Conservation (phyloP, 352 stramenopile genomes). For the Thraustochytrium sp. region DNA sequence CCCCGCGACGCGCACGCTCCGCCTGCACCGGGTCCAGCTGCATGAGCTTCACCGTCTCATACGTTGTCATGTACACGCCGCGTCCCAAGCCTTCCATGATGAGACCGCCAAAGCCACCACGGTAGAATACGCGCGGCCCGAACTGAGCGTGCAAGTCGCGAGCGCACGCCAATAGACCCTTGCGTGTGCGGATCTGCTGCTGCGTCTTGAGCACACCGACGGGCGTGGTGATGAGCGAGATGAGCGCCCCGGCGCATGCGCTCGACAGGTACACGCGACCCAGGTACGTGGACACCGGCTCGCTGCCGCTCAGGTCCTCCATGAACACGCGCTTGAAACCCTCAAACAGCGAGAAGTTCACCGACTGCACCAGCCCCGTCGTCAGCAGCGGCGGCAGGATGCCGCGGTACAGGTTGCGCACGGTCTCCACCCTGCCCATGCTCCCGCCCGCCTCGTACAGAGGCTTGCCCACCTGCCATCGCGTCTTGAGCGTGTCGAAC, state of each 20-base stretch:
- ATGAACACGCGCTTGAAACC: neutral
- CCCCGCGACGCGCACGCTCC: neutral
- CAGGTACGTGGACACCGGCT: neutral
- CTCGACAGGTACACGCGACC: neutral
- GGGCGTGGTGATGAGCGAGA: neutral
- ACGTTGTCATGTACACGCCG: slow-evolving; percentile 17
- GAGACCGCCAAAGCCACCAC: neutral
- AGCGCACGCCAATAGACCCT: neutral
- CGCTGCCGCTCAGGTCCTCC: neutral
- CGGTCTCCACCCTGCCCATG: neutral
- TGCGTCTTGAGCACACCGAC: slow-evolving; percentile 11
- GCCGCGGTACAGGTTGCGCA: neutral
- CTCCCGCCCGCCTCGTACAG: neutral
- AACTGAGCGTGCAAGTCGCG: neutral
- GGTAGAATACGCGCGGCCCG: neutral
- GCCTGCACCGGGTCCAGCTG: neutral
- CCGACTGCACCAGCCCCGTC: neutral
- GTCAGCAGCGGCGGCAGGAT: slow-evolving; percentile 2
- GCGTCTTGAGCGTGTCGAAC: slow-evolving; percentile 26
- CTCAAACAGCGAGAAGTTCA: slow-evolving; percentile 5
- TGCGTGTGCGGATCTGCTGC: neutral
- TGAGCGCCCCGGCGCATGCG: neutral
- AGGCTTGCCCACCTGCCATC: slow-evolving; percentile 13
- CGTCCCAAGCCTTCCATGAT: neutral
- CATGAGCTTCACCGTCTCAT: slow-evolving; percentile 10